phyloP scores from a whole-genome alignment of 768 basidiomycete genomes.

The Suillus lakei region DNA sequence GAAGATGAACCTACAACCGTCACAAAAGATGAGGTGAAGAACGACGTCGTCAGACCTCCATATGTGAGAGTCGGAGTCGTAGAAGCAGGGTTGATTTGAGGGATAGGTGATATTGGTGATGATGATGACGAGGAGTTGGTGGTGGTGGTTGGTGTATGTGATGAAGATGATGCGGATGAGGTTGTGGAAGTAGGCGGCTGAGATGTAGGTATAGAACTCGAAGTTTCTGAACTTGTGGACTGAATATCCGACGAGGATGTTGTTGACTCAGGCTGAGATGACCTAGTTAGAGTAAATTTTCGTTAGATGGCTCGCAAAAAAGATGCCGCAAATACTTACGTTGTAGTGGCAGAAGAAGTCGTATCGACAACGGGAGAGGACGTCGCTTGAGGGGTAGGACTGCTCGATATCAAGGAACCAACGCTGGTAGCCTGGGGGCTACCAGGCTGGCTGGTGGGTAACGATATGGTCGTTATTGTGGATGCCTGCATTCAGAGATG shows the following conservation, averaged over 20 bases:
- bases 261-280: neutral
- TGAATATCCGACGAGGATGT: neutral
- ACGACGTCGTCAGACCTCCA: neutral
- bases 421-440: neutral
- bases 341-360: slow-evolving; percentile 17
- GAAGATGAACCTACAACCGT: slow-evolving; percentile 19
- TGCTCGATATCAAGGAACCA: neutral
- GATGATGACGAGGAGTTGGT: neutral
- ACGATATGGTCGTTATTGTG: neutral
- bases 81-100: slow-evolving; percentile 3
- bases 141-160: neutral
- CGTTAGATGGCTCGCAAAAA: neutral
- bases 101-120: neutral
- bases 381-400: neutral
- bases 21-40: slow-evolving; percentile 25
- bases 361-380: slow-evolving; percentile 3
- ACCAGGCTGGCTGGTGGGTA: neutral
- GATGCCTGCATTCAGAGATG: neutral
- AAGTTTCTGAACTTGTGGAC: neutral
- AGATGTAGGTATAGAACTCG: neutral
- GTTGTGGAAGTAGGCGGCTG: slow-evolving; percentile 3
- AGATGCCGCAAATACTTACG: slow-evolving; percentile 11
- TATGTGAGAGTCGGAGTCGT: slow-evolving; percentile 13
- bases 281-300: neutral
- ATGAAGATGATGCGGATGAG: neutral